These are phyloP conservation scores for Aspergillus niger DNA, from an alignment of 2,329 filamentous ascomycete species.

Conservation along the genomic window DNA sequence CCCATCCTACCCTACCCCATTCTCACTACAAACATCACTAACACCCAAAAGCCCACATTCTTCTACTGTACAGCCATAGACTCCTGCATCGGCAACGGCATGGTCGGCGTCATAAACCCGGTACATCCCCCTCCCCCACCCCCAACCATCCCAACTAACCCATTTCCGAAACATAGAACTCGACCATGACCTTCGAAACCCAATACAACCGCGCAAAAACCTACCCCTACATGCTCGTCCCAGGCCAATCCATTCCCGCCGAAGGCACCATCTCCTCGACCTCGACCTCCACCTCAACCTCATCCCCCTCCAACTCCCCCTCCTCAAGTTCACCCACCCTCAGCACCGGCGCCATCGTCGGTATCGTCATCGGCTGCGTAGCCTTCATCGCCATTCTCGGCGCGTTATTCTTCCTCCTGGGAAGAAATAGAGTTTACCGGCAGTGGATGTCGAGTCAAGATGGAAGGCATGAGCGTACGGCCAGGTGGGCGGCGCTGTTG, in stretches of 20 bases:
- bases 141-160: neutral
- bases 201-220: conserved; percentile 54
- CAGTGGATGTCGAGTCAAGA: conserved; percentile 39
- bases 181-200: conserved; percentile 50
- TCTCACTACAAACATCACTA: neutral
- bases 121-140: conserved; percentile 41
- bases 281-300: conserved; percentile 10
- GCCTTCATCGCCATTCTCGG: conserved; percentile 53
- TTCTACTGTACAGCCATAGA: conserved; percentile 69
- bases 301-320: conserved; percentile 14
- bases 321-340: conserved; percentile 25
- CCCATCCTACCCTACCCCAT: neutral
- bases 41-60: conserved; percentile 55
- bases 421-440: conserved; percentile 38
- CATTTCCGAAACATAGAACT: conserved; percentile 37
- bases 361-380: conserved; percentile 58
- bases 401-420: conserved; percentile 38
- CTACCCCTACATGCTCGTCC: conserved; percentile 56
- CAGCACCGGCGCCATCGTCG: conserved; percentile 58
- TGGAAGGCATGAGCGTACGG: conserved; percentile 34
- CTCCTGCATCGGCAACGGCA: conserved; percentile 66
- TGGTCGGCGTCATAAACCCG: conserved; percentile 77
- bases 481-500: conserved; percentile 32
- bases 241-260: conserved; percentile 58
- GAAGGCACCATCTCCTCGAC: conserved; percentile 39